Evolutionary conservation across 345 rosid genomes (phyloP), one percentile per base, ranked within the genome.

Genomic region (Salix arbutifolia): DNA sequence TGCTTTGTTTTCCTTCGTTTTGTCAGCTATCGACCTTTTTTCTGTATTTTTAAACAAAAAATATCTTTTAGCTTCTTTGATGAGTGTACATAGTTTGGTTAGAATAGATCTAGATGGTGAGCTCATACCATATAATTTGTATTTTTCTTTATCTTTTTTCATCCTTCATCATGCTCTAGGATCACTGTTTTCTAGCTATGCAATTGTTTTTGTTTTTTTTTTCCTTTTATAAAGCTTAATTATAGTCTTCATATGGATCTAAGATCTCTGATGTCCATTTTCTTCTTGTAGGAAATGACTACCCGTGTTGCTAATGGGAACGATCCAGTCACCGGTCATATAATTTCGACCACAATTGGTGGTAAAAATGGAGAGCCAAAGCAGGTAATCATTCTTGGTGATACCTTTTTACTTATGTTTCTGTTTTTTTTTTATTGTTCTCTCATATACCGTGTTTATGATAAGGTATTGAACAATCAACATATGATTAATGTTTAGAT

Each of bases 291-390:
- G 97, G 96, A 90, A 81, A 88, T 91, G 90, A 69, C 91, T 14
- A 91, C 91, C 17, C 84, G 90, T 71, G 94, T 87, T 48, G 90
- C 85, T 75, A 88, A 90, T 62, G 89, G 85, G 26, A 92, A 89
- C 73, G 96, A 90, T 76, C 91, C 89, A 10, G 96, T 93, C 44
- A 93, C 97, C 6, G 97, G 97, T 44, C 97, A 93, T 71, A 93
- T 93, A 12, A 93, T 93, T 71, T 91, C 97, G 64, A 93, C 97
- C 38, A 93, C 97, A 6, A 91, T 93, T 37, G 97, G 97, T 40
- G 97, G 97, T 14, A 91, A 93, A 87, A 91, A 91, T 79, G 97
- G 97, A 66, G 97, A 93, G 76, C 97, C 97, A 4, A 93, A 93
- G 69, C 96, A 88, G 88, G 97, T 90, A 82, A 46, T 33, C 1